Percentiles rank a stretch among this genome's conserved stretches.
phyloP scores from a whole-genome alignment of 2,329 filamentous ascomycete genomes.

The Lasiodiplodia citricola region DNA sequence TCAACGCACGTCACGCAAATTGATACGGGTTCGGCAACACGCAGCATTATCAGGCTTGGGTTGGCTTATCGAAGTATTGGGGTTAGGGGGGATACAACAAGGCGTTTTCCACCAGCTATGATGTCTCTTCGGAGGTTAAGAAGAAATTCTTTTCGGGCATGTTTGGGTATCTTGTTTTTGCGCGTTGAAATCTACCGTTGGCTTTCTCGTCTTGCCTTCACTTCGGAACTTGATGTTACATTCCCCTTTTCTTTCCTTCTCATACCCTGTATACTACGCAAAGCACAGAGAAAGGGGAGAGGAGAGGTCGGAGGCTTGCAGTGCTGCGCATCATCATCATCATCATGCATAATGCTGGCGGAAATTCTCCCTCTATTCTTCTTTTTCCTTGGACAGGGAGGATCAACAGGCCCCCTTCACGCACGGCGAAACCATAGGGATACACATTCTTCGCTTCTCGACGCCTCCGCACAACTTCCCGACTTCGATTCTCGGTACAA shows the following conservation, averaged over 20 bases:
- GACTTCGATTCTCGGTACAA: slow-evolving; percentile 22
- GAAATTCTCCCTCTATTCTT: slow-evolving; percentile 15
- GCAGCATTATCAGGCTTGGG: slow-evolving; percentile 18
- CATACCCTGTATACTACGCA: slow-evolving; percentile 40
- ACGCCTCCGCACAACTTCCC: neutral
- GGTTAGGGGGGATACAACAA: slow-evolving; percentile 17
- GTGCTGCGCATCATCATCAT: slow-evolving; percentile 27
- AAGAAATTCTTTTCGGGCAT: slow-evolving; percentile 23
- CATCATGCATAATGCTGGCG: slow-evolving; percentile 23
- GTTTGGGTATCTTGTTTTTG: slow-evolving; percentile 16
- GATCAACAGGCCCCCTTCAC: neutral
- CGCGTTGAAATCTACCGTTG: neutral
- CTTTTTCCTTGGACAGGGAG: slow-evolving; percentile 18
- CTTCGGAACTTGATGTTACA: slow-evolving; percentile 10
- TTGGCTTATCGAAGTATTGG: slow-evolving; percentile 18
- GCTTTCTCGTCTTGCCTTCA: slow-evolving; percentile 8
- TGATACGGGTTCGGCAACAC: slow-evolving; percentile 20
- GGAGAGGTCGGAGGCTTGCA: slow-evolving; percentile 24
- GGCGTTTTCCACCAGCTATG: neutral
- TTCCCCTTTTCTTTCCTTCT: slow-evolving; percentile 28
- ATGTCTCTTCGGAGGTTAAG: slow-evolving; percentile 15
- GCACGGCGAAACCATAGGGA: slow-evolving; percentile 15
- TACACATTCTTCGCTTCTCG: slow-evolving; percentile 23
- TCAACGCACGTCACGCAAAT: slow-evolving; percentile 18
- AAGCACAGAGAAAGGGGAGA: slow-evolving; percentile 25